A percentile compares a stretch with the other conserved stretches of the same genome.
Conservation (phyloP, 768 basidiomycete genomes). For the Collybia nuda region DNA sequence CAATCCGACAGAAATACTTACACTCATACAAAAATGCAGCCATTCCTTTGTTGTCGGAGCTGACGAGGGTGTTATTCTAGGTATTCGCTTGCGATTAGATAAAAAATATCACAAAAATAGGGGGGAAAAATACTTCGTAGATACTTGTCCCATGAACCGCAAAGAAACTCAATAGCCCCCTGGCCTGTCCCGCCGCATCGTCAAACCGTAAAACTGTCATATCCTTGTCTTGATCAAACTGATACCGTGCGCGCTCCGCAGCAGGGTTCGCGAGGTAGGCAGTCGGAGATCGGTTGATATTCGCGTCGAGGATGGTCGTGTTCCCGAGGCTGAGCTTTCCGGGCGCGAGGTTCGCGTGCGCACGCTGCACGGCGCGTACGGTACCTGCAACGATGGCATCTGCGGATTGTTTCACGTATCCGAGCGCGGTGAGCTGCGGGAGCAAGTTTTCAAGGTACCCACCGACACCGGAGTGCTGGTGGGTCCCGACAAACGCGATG, state of each 20-base stretch:
- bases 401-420: constrained; percentile 71
- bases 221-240: constrained; percentile 74
- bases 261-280: constrained; percentile 78
- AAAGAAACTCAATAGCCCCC: constrained; percentile 74
- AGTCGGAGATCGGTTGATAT: constrained; percentile 73
- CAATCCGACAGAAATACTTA: constrained; percentile 23
- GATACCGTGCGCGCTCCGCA: constrained; percentile 64
- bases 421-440: constrained; percentile 72
- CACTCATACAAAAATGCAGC: constrained; percentile 79
- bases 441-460: constrained; percentile 79
- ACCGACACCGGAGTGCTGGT: constrained; percentile 77
- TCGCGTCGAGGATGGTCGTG: constrained; percentile 65
- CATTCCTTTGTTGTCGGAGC: constrained; percentile 85
- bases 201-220: constrained; percentile 69
- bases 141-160: constrained; percentile 79
- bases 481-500: constrained; percentile 74
- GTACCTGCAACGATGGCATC: constrained; percentile 72
- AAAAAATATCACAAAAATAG: not conserved
- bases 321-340: constrained; percentile 68
- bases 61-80: constrained; percentile 82
- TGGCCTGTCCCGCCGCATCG: constrained; percentile 52
- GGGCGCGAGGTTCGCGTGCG: constrained; percentile 59
- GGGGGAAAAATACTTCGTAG: constrained; percentile 52
- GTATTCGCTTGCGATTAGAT: constrained; percentile 4
- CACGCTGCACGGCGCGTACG: constrained; percentile 65